A percentile compares a stretch with the other conserved stretches of the same genome.
Evolutionary conservation across 352 stramenopile species (phyloP).

Genomic region (Globisporangium camurandrum): DNA sequence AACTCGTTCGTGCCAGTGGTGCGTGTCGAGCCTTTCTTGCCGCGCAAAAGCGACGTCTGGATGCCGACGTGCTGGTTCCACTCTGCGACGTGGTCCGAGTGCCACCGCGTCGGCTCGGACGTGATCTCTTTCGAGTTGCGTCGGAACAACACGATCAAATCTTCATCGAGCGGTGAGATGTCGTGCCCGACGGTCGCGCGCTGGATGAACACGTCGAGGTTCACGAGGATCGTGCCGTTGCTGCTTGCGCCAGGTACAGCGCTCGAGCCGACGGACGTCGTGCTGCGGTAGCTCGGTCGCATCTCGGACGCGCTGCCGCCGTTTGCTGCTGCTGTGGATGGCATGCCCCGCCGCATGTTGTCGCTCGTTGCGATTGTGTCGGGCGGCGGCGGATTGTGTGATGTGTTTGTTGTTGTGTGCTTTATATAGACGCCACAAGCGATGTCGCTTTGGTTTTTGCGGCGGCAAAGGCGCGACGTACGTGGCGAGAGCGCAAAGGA

Average conservation of each 20-base stretch:
- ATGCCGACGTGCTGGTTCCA: conserved; percentile 77
- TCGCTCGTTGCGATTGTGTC: too few relatives aligned
- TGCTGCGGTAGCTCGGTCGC: conserved; percentile 22
- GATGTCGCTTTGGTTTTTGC: too few relatives aligned
- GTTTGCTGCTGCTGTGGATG: conserved; percentile 5
- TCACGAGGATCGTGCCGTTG: conserved; percentile 55
- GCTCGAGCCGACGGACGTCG: conserved; percentile 5
- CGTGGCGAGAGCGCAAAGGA: too few relatives aligned
- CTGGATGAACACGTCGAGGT: conserved; percentile 65
- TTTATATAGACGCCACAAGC: too few relatives aligned
- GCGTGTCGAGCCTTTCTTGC: conserved; percentile 32
- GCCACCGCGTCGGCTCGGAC: conserved; percentile 60
- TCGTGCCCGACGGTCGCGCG: conserved; percentile 66
- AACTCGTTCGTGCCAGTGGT: conserved; percentile 29
- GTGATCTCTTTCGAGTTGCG: conserved; percentile 59
- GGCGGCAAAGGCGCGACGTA: too few relatives aligned
- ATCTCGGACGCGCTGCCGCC: conserved; percentile 15
- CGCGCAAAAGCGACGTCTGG: conserved; percentile 63
- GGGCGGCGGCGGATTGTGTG: too few relatives aligned
- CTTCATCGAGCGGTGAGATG: conserved; percentile 61
- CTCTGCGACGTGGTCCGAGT: conserved; percentile 53
- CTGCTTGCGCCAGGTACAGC: background rate
- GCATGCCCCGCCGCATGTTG: conserved; percentile 23
- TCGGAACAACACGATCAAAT: conserved; percentile 77
- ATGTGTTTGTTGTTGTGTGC: background rate